These are phyloP conservation scores for Argentina anserina DNA, from an alignment of 306 rosid species.

Conservation along the genomic window DNA sequence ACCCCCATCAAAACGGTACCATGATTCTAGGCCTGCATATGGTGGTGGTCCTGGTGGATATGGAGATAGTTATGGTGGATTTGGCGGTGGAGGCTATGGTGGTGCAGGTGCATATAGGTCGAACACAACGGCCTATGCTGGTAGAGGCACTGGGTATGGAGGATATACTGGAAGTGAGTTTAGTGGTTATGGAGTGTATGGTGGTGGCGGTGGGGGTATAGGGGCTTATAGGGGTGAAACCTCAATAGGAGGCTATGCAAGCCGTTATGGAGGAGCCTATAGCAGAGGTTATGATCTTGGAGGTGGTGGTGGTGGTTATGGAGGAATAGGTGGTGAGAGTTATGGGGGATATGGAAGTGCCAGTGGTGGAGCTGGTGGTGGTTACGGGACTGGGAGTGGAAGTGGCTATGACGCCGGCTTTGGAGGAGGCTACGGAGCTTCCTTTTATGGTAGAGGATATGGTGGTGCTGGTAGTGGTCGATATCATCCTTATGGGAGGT, in stretches of 20 bases:
- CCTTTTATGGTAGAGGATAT: slow-evolving; percentile 84
- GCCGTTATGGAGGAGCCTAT: slow-evolving; percentile 81
- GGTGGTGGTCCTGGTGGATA: slow-evolving; percentile 44
- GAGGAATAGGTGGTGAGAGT: slow-evolving; percentile 63
- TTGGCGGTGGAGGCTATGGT: slow-evolving; percentile 58
- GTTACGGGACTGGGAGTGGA: slow-evolving; percentile 48
- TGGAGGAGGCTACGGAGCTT: slow-evolving; percentile 72
- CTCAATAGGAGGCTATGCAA: slow-evolving; percentile 55
- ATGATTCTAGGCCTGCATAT: slow-evolving; percentile 66
- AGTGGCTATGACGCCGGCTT: slow-evolving; percentile 60
- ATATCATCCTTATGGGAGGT: slow-evolving; percentile 93
- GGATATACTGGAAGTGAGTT: slow-evolving; percentile 76
- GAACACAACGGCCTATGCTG: slow-evolving; percentile 52
- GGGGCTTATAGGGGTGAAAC: slow-evolving; percentile 84
- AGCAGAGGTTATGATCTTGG: slow-evolving; percentile 82
- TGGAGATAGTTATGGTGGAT: slow-evolving; percentile 79
- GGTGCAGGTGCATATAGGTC: slow-evolving; percentile 62
- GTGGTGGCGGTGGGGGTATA: slow-evolving; percentile 54
- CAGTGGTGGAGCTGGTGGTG: slow-evolving; percentile 50
- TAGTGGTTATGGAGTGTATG: slow-evolving; percentile 78
- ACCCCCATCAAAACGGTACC: slow-evolving; percentile 75
- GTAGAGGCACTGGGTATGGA: slow-evolving; percentile 47
- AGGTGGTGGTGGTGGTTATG: slow-evolving; percentile 59
- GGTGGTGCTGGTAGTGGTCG: slow-evolving; percentile 70
- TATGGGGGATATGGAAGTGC: slow-evolving; percentile 70